Percentiles rank a stretch among this genome's conserved stretches.
phyloP scores from a whole-genome alignment of 345 rosid species.

The Camelina laxa region DNA sequence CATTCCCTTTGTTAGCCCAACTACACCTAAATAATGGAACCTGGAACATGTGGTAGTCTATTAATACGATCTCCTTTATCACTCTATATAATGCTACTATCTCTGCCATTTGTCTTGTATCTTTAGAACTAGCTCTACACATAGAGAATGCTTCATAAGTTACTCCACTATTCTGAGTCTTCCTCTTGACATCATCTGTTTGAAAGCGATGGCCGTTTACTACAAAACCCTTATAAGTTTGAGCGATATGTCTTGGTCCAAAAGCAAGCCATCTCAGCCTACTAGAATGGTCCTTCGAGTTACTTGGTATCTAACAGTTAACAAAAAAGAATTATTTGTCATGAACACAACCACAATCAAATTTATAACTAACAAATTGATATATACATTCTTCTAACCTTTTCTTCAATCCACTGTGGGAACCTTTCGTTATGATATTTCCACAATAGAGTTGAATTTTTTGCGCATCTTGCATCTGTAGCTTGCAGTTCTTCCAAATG shows the following conservation, averaged over 20 bases:
- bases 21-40: not conserved
- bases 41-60: not conserved
- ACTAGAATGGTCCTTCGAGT: not conserved
- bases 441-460: not conserved
- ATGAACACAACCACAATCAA: too few relatives aligned
- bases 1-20: not conserved
- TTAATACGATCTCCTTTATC: not conserved
- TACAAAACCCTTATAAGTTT: not conserved
- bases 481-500: not conserved
- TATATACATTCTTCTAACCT: not conserved
- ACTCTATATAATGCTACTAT: not conserved
- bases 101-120: not conserved
- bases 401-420: not conserved
- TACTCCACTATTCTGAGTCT: slow-evolving; percentile 7
- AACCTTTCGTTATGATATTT: not conserved
- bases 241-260: not conserved
- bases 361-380: too few relatives aligned
- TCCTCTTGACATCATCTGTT: not conserved
- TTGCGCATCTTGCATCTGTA: not conserved
- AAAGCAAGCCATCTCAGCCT: not conserved
- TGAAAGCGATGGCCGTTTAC: not conserved
- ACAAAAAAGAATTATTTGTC: not conserved
- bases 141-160: not conserved
- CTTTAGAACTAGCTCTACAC: not conserved
- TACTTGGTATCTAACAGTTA: not conserved